phyloP scores from a whole-genome alignment of 169 alveolate species.

The Besnoitia besnoiti region DNA sequence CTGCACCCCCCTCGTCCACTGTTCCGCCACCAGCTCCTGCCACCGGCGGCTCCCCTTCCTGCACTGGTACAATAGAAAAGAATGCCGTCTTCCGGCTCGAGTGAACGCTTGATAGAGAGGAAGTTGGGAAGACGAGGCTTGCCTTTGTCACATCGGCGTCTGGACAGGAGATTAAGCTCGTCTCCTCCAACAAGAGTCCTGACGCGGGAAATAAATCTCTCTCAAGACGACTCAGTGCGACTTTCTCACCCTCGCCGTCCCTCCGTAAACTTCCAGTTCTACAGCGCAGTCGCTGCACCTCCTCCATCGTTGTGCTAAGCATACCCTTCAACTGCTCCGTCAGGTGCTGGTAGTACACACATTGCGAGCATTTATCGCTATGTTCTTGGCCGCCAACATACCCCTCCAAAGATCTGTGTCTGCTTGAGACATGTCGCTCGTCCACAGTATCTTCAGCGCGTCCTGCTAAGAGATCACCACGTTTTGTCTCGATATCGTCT shows the following conservation, averaged over 20 bases:
- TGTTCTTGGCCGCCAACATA: neutral
- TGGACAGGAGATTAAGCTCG: neutral
- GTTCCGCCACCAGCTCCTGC: neutral
- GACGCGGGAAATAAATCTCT: neutral
- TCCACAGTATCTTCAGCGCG: neutral
- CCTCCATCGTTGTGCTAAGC: conserved; percentile 18
- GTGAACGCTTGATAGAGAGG: neutral
- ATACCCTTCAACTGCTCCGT: neutral
- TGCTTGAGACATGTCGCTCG: neutral
- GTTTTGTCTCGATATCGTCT: neutral
- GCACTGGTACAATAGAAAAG: neutral
- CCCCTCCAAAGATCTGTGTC: neutral
- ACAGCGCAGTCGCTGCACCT: conserved; percentile 21
- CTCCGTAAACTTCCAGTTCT: neutral
- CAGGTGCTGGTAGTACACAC: conserved; percentile 24
- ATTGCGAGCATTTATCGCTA: neutral
- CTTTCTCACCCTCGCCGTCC: neutral
- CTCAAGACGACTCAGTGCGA: neutral
- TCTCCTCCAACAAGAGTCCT: neutral
- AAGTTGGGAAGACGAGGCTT: neutral
- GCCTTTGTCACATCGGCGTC: neutral
- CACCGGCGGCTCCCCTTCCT: neutral
- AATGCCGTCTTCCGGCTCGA: neutral
- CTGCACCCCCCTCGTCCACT: neutral
- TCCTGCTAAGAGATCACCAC: neutral